These are phyloP conservation scores for Picochlorum sp. DNA, from an alignment of 139 green algal species.

Conservation along the genomic window DNA sequence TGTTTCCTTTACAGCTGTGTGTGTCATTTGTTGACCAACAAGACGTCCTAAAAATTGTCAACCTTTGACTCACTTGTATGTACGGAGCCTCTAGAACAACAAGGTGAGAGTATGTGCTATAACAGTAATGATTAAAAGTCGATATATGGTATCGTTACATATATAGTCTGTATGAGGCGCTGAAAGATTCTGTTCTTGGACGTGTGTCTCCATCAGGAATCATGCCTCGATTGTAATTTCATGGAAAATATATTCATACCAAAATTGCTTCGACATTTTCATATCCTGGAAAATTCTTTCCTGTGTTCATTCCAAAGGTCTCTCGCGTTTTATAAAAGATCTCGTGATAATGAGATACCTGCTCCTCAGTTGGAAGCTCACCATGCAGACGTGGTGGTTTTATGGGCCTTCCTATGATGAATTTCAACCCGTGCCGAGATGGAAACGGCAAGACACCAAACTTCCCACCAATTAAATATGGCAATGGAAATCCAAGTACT, in stretches of 20 bases:
- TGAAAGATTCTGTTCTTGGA: neutral
- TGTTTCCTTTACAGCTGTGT: too few relatives aligned
- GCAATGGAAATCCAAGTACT: conserved; percentile 51
- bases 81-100: too few relatives aligned
- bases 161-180: too few relatives aligned
- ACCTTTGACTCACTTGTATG: too few relatives aligned
- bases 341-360: conserved; percentile 45
- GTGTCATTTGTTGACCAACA: too few relatives aligned
- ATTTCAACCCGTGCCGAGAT: conserved; percentile 33
- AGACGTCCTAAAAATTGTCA: too few relatives aligned
- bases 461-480: conserved; percentile 57
- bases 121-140: too few relatives aligned
- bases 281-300: conserved; percentile 41
- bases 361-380: conserved; percentile 6
- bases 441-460: conserved; percentile 61
- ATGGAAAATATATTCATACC: neutral
- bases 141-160: too few relatives aligned
- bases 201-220: neutral
- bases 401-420: conserved; percentile 63
- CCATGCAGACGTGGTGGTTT: conserved; percentile 18
- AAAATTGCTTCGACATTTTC: conserved; percentile 6
- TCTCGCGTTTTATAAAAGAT: conserved; percentile 46
- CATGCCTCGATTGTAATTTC: neutral
- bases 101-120: too few relatives aligned
- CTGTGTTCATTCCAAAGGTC: conserved; percentile 40